phyloP scores from a whole-genome alignment of 768 basidiomycete genomes.

The Leccinum subtestaceum region DNA sequence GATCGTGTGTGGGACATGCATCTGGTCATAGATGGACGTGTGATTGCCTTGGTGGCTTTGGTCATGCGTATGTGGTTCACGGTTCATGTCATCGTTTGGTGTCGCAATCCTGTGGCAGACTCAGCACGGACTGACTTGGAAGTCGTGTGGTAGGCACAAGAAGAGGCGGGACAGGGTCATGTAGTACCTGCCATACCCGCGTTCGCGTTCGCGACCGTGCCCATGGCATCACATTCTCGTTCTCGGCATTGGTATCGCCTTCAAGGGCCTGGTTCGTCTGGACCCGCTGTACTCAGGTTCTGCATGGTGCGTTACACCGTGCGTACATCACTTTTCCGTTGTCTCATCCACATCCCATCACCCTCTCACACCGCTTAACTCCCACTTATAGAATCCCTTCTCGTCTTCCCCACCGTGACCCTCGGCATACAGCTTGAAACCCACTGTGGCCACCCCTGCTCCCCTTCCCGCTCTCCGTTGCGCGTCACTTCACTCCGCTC shows the following conservation, averaged over 20 bases:
- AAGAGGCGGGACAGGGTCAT: neutral
- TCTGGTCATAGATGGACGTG: constrained; percentile 38
- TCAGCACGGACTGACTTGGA: neutral
- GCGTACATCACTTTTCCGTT: too few species aligned
- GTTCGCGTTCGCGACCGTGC: neutral
- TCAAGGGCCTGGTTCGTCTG: neutral
- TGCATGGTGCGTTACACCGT: neutral
- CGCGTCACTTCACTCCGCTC: constrained; percentile 60
- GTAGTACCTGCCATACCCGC: too few species aligned
- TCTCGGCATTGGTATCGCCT: neutral
- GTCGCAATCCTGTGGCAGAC: neutral
- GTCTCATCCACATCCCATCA: too few species aligned
- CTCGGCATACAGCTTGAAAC: constrained; percentile 78
- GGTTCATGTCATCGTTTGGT: neutral
- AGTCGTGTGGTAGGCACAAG: neutral
- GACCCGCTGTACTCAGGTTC: neutral
- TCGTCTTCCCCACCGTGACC: constrained; percentile 49
- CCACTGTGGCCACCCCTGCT: constrained; percentile 50
- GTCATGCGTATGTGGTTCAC: neutral
- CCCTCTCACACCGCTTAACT: neutral
- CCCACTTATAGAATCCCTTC: constrained; percentile 57
- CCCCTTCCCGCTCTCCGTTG: constrained; percentile 24
- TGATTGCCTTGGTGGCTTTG: constrained; percentile 10
- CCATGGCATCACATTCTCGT: neutral
- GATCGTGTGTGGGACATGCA: constrained; percentile 28